These are phyloP conservation scores for Astrocystis sublimbata DNA, from an alignment of 495 filamentous ascomycete species.

Conservation along the genomic window DNA sequence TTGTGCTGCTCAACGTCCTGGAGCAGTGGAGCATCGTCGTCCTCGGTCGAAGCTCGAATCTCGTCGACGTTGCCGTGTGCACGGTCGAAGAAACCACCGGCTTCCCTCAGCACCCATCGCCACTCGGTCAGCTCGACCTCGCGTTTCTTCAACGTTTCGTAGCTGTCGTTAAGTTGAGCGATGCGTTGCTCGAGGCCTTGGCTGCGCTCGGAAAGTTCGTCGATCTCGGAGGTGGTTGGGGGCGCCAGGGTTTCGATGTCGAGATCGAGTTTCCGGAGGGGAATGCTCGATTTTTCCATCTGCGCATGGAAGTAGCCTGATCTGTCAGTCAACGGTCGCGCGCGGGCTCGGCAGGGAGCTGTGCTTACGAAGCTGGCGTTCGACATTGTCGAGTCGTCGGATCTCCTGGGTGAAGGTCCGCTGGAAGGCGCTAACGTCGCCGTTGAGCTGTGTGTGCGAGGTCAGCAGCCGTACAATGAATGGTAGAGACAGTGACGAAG, in stretches of 20 bases:
- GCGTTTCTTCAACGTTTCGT: conserved; percentile 95
- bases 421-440: conserved; percentile 90
- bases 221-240: conserved; percentile 88
- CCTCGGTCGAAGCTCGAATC: conserved; percentile 86
- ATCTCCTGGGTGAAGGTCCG: conserved; percentile 98
- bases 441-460: conserved; percentile 70
- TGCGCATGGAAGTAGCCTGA: conserved; percentile 87
- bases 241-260: conserved; percentile 82
- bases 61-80: conserved; percentile 95
- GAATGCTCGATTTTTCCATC: conserved; percentile 88
- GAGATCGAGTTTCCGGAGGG: conserved; percentile 79
- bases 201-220: conserved; percentile 87
- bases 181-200: conserved; percentile 91
- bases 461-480: conserved; percentile 20
- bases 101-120: conserved; percentile 94
- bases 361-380: conserved; percentile 86
- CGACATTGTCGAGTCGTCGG: conserved; percentile 93
- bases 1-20: conserved; percentile 84
- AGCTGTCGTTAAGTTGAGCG: conserved; percentile 89
- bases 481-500: conserved; percentile 11
- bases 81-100: conserved; percentile 94
- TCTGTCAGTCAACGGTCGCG: conserved; percentile 16
- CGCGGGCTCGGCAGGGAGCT: not conserved
- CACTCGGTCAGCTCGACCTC: conserved; percentile 97
- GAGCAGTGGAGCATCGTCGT: conserved; percentile 78